Base-by-base conservation (phyloP, 345 rosid species). In the Citrus hindsii region DNA sequence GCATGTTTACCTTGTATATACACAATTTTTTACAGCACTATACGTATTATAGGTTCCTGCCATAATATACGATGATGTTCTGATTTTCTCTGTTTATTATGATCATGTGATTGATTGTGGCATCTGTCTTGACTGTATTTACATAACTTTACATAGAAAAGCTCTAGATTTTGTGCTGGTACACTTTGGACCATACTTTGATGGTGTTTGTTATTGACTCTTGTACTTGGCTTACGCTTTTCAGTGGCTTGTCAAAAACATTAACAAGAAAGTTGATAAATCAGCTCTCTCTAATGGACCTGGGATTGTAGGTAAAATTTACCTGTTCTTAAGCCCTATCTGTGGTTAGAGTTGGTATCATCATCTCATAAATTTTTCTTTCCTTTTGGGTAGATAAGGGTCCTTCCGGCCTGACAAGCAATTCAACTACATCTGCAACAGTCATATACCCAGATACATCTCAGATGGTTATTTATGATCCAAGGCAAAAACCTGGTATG, bases 161-260 rank as follows among this genome's bases (percentile, higher is more conserved):
- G 4, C 4, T 28, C 27, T 28, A 16, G 30, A 10, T 68, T 68
- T 10, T 68, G 18, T 68, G 71, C 21, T 12, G 21, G 13, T 10
- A 24, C 9, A 48, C 24, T 59, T 14, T 59, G 7, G 27, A 33
- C 55, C 53, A 55, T 72, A 56, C 42, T 22, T 56, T 32, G 62
- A 35, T 55, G 9, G 35, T 35, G 28, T 30, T 46, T 75, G 58
- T 63, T 75, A 61, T 19, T 61, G 42, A 30, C 58, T 71, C 65
- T 71, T 35, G 70, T 69, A 46, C 63, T 78, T 62, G 9, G 32
- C 27, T 66, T 46, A 53, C 69, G 40, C 55, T 80, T 70, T 80
- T 32, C 85, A 93, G 97, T 90, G 93, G 93, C 93, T 93, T 64
- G 83, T 84, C 66, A 92, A 88, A 86, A 88, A 91, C 82, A 83